These are phyloP conservation scores for Pistacia integerrima DNA, from an alignment of 345 rosid genomes.

Conservation along the genomic window DNA sequence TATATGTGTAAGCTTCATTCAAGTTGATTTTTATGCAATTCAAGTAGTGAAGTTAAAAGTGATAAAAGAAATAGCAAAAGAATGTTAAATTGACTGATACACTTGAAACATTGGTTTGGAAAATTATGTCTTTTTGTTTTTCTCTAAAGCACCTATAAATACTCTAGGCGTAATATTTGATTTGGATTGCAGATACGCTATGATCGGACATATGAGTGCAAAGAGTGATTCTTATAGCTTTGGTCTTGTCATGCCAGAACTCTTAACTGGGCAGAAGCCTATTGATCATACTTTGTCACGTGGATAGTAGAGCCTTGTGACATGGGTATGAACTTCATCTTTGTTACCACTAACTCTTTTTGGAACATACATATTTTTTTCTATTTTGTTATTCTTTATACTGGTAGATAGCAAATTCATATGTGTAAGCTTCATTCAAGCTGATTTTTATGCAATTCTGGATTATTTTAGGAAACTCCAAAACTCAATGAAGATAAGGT, in stretches of 20 bases:
- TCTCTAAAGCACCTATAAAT: not conserved
- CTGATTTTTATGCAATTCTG: no score
- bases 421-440: no score
- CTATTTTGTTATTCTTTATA: no score
- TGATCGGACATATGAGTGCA: slow-evolving; percentile 74
- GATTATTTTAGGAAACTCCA: no score
- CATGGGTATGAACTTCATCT: slow-evolving; percentile 53
- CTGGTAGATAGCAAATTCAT: no score
- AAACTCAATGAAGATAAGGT: no score
- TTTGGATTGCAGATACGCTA: slow-evolving; percentile 57
- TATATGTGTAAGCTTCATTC: no score
- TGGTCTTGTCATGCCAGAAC: slow-evolving; percentile 78
- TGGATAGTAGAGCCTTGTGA: slow-evolving; percentile 80
- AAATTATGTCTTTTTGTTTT: not conserved
- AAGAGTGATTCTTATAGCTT: slow-evolving; percentile 87
- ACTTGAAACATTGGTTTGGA: not conserved
- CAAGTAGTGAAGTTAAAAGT: no score
- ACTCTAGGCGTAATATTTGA: not conserved
- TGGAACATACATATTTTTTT: not conserved
- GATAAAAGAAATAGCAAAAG: no score
- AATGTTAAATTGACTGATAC: no score
- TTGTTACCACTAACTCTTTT: not conserved
- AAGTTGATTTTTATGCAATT: no score
- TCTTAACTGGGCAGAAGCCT: slow-evolving; percentile 78
- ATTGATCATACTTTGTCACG: slow-evolving; percentile 83